phyloP scores from a whole-genome alignment of 768 basidiomycete species.

The Austroboletus festivus region DNA sequence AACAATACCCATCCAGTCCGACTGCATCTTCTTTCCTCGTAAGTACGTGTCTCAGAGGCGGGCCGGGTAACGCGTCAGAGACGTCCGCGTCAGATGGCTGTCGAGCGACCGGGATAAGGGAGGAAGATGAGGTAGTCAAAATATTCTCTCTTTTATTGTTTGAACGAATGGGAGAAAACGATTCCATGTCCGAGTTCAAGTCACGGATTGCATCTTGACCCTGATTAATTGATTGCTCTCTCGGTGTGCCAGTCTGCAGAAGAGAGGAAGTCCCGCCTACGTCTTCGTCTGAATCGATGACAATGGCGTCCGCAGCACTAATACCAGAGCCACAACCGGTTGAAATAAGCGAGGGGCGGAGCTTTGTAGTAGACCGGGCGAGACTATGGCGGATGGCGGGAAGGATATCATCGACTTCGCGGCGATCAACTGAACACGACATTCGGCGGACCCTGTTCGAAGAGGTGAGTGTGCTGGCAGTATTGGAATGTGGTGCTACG shows the following conservation, averaged over 20 bases:
- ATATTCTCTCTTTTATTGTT: slow-evolving; percentile 1
- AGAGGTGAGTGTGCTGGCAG: slow-evolving; percentile 7
- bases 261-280: not conserved
- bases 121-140: not conserved
- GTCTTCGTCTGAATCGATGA: slow-evolving; percentile 22
- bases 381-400: not conserved
- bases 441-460: slow-evolving; percentile 15
- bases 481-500: not conserved
- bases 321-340: slow-evolving; percentile 7
- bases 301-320: slow-evolving; percentile 19
- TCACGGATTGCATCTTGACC: slow-evolving; percentile 1
- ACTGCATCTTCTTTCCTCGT: not conserved
- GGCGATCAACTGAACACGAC: slow-evolving; percentile 1
- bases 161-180: slow-evolving; percentile 5
- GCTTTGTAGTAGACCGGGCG: not conserved
- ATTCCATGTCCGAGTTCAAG: slow-evolving; percentile 12
- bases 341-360: not conserved
- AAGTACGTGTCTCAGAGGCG: not conserved
- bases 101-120: slow-evolving; percentile 1
- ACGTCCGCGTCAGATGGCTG: not conserved
- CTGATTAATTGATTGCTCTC: not conserved
- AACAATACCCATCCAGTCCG: not conserved
- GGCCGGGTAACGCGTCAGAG: not conserved
- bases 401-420: not conserved
- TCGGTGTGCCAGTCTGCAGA: not conserved